phyloP scores from a whole-genome alignment of 768 basidiomycete species.

The Boletus sp. region DNA sequence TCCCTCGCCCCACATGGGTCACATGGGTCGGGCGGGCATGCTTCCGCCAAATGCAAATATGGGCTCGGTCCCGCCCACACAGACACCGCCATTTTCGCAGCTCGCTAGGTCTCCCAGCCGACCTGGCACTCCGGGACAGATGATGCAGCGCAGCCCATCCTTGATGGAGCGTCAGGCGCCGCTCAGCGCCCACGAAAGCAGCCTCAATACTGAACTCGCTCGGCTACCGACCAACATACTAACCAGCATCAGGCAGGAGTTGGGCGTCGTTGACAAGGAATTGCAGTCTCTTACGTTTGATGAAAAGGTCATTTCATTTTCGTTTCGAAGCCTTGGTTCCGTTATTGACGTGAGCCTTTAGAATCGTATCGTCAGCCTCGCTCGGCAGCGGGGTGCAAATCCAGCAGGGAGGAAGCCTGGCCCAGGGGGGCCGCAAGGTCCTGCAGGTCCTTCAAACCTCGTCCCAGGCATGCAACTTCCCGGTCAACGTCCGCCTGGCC shows the following conservation, averaged over 20 bases:
- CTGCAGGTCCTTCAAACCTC: conserved; percentile 26
- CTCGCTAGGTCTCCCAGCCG: conserved; percentile 58
- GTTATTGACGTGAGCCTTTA: conserved; percentile 22
- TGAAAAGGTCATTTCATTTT: conserved; percentile 53
- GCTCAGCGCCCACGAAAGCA: conserved; percentile 19
- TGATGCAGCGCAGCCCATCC: conserved; percentile 58
- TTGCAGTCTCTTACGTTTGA: conserved; percentile 36
- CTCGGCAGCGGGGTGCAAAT: conserved; percentile 25
- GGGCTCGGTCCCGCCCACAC: conserved; percentile 36
- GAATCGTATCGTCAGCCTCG: conserved; percentile 34
- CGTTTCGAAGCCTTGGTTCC: not conserved
- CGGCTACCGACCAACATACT: conserved; percentile 37
- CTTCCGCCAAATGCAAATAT: conserved; percentile 46
- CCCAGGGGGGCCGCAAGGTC: conserved; percentile 25
- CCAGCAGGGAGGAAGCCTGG: conserved; percentile 26
- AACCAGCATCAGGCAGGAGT: conserved; percentile 38
- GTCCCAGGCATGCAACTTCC: conserved; percentile 35
- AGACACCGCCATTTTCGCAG: conserved; percentile 43
- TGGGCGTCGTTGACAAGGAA: conserved; percentile 48
- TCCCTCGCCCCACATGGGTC: conserved; percentile 48
- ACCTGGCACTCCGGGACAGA: conserved; percentile 49
- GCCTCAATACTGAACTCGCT: conserved; percentile 41
- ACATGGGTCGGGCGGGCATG: conserved; percentile 43
- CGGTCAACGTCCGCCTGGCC: conserved; percentile 39
- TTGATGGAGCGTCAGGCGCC: conserved; percentile 47